Conservation (phyloP, 2,329 filamentous ascomycete genomes). For the Madurella fahalii region DNA sequence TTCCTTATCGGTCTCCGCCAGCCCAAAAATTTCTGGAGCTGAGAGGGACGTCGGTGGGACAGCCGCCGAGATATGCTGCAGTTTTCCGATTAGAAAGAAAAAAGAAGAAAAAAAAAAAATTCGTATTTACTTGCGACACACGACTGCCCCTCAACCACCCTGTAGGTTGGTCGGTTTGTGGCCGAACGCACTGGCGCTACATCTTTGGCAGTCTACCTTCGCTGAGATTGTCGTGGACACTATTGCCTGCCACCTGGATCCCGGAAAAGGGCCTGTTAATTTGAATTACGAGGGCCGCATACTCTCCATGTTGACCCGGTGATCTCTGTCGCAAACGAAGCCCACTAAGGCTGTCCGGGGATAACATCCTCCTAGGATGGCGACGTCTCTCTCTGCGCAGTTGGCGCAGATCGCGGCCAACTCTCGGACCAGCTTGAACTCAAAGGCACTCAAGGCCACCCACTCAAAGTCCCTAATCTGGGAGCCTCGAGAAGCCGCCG, state of each 20-base stretch:
- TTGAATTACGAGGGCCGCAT: not conserved
- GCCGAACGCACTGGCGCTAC: no score
- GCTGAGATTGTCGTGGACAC: no score
- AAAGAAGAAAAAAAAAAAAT: not conserved
- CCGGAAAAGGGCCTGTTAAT: no score
- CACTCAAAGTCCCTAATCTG: conserved; percentile 96
- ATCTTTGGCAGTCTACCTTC: no score
- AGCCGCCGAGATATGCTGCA: not conserved
- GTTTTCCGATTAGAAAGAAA: no score
- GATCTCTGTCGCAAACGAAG: conserved; percentile 2
- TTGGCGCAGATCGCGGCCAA: conserved; percentile 86
- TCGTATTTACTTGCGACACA: not conserved
- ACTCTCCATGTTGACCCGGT: conserved; percentile 1
- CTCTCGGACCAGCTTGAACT: conserved; percentile 84
- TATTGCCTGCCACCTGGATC: no score
- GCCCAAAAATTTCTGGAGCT: conserved; percentile 20
- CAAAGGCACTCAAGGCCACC: conserved; percentile 86
- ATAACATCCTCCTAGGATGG: conserved; percentile 14
- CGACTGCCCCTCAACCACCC: not conserved
- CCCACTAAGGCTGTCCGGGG: not conserved
- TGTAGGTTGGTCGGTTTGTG: not conserved
- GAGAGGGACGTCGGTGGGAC: not conserved
- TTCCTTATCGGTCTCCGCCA: conserved; percentile 17
- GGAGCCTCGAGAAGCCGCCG: conserved; percentile 76
- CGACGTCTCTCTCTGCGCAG: conserved; percentile 80